Evolutionary conservation across 164 flowering plant genomes (phyloP).

Genomic region (Dillenia turbinata): DNA sequence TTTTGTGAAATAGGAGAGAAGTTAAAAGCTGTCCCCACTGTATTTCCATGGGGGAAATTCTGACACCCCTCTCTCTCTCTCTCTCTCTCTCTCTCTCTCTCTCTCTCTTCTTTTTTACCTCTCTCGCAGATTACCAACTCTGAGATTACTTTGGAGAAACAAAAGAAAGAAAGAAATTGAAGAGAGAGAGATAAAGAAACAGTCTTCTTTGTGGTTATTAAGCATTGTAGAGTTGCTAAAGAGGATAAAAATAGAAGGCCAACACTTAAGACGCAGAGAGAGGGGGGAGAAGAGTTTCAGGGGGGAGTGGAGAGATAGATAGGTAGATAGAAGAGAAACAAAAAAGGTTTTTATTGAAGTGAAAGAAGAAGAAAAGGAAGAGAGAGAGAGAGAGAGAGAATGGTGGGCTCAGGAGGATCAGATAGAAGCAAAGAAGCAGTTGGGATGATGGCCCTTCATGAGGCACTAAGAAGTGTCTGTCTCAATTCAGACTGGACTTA

Average conservation of each 20-base stretch:
- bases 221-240: slow-evolving; percentile 15
- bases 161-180: slow-evolving; percentile 5
- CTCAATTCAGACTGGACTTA: slow-evolving; percentile 94
- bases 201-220: slow-evolving; percentile 12
- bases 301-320: slow-evolving; percentile 4
- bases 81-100: slow-evolving; percentile 10
- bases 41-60: slow-evolving; percentile 1
- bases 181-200: slow-evolving; percentile 10
- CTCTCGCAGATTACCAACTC: neutral
- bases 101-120: neutral
- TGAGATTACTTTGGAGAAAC: slow-evolving; percentile 19
- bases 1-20: neutral
- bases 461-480: slow-evolving; percentile 91
- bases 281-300: neutral
- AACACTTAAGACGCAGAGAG: neutral
- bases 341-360: slow-evolving; percentile 1
- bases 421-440: slow-evolving; percentile 99
- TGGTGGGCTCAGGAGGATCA: slow-evolving; percentile 88
- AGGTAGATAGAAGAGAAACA: slow-evolving; percentile 1
- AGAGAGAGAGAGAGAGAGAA: slow-evolving; percentile 25
- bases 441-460: slow-evolving; percentile 99
- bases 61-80: neutral
- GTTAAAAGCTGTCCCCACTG: slow-evolving; percentile 21
- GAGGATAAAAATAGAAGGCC: slow-evolving; percentile 12
- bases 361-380: slow-evolving; percentile 9